These are phyloP conservation scores for Candida quercuum DNA, from an alignment of 805 yeast species.

Conservation along the genomic window DNA sequence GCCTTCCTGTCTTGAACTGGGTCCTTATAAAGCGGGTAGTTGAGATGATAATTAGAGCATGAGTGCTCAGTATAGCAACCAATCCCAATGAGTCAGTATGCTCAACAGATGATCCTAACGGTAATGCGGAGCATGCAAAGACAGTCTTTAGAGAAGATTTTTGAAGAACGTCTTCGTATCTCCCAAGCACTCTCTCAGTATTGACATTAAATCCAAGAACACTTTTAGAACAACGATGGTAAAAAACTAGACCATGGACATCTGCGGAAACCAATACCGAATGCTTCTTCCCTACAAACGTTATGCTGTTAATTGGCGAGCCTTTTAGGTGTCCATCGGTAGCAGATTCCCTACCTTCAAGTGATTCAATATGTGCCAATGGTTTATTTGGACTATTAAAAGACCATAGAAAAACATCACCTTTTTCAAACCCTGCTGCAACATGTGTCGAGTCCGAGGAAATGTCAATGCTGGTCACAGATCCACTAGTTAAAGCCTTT, in stretches of 20 bases:
- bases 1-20: constrained; percentile 48
- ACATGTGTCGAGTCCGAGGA: constrained; percentile 67
- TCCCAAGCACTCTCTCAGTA: constrained; percentile 50
- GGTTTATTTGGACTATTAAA: constrained; percentile 30
- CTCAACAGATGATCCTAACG: constrained; percentile 52
- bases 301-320: constrained; percentile 35
- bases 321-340: constrained; percentile 28
- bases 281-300: constrained; percentile 45
- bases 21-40: constrained; percentile 45
- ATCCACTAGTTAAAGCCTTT: constrained; percentile 32
- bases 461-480: constrained; percentile 49
- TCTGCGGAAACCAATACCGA: constrained; percentile 56
- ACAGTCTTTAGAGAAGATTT: constrained; percentile 25
- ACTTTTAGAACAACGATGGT: constrained; percentile 59
- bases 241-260: constrained; percentile 48
- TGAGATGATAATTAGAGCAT: constrained; percentile 46
- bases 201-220: constrained; percentile 45
- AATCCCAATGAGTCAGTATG: constrained; percentile 54
- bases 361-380: constrained; percentile 19
- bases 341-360: constrained; percentile 16
- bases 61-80: constrained; percentile 53
- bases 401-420: constrained; percentile 69
- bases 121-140: constrained; percentile 45
- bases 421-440: constrained; percentile 64
- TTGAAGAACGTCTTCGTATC: constrained; percentile 23